Percentiles rank a stretch among this genome's conserved stretches.
Evolutionary conservation across 306 rosid species (phyloP).

Genomic region (Fragaria ananassa): DNA sequence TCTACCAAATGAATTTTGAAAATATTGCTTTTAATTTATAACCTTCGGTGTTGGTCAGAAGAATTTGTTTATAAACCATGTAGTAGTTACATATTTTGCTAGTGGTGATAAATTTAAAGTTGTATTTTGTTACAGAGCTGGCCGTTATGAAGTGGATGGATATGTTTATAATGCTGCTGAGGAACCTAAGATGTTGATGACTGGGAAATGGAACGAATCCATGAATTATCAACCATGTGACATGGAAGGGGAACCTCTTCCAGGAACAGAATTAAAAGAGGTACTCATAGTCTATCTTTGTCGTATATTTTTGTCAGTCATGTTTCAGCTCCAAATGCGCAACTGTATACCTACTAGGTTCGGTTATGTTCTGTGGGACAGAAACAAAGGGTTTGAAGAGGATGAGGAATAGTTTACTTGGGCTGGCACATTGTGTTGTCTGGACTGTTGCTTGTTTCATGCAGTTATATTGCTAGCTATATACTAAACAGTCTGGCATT

Average conservation of each 20-base stretch:
- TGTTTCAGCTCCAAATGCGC: neutral
- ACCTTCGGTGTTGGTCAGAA: too few species aligned
- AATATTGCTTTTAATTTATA: neutral
- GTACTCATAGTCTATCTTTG: conserved; percentile 30
- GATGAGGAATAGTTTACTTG: neutral
- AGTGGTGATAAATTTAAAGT: neutral
- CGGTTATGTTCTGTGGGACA: neutral
- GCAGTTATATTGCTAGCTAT: neutral
- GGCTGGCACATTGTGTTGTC: neutral
- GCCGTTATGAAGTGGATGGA: conserved; percentile 97
- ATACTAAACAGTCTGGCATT: neutral
- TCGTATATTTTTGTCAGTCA: neutral
- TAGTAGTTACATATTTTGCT: conserved; percentile 1
- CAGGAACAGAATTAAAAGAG: conserved; percentile 80
- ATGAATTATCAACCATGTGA: conserved; percentile 85
- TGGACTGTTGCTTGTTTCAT: conserved; percentile 1
- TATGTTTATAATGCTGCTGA: conserved; percentile 81
- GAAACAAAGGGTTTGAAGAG: conserved; percentile 5
- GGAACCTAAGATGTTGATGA: conserved; percentile 87
- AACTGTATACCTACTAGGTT: neutral
- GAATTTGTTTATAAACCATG: too few species aligned
- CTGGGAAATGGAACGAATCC: conserved; percentile 93
- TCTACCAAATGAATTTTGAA: neutral
- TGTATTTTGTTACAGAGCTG: conserved; percentile 51
- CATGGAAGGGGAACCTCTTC: conserved; percentile 85